These are phyloP conservation scores for Aethionema arabicum DNA, from an alignment of 345 rosid genomes.

Conservation along the genomic window DNA sequence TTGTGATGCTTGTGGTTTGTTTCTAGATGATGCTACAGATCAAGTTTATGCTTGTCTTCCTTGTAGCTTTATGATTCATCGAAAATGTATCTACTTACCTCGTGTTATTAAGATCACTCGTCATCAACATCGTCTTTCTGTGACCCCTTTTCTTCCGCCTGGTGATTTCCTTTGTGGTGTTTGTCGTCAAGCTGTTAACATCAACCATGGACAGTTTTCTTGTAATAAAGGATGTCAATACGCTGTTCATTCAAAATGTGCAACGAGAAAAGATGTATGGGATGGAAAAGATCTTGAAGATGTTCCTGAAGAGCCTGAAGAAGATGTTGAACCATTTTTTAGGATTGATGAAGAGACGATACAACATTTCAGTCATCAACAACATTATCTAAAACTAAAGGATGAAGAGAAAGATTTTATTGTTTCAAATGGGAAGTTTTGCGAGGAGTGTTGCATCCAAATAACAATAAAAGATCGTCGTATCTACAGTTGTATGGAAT, in stretches of 20 bases:
- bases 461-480: not conserved
- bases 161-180: not conserved
- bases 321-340: not conserved
- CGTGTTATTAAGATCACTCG: constrained; percentile 15
- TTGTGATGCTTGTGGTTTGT: constrained; percentile 1
- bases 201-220: not conserved
- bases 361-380: not conserved
- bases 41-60: not conserved
- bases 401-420: not conserved
- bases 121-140: not conserved
- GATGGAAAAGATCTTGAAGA: not conserved
- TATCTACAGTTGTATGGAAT: constrained; percentile 12
- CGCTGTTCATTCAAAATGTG: constrained; percentile 6
- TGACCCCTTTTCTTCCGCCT: not conserved
- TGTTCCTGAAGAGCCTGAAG: not conserved
- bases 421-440: not conserved
- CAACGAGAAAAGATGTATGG: not conserved
- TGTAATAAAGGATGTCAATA: not conserved
- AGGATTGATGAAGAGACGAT: not conserved
- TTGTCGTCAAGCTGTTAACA: not conserved
- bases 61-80: not conserved
- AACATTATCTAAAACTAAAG: not conserved
- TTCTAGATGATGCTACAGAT: not conserved
- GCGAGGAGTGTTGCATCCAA: constrained; percentile 18
- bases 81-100: not conserved